Evolutionary conservation across 345 rosid genomes (phyloP), one percentile per base, ranked within the genome.

Genomic region (Eucalyptus viminalis): DNA sequence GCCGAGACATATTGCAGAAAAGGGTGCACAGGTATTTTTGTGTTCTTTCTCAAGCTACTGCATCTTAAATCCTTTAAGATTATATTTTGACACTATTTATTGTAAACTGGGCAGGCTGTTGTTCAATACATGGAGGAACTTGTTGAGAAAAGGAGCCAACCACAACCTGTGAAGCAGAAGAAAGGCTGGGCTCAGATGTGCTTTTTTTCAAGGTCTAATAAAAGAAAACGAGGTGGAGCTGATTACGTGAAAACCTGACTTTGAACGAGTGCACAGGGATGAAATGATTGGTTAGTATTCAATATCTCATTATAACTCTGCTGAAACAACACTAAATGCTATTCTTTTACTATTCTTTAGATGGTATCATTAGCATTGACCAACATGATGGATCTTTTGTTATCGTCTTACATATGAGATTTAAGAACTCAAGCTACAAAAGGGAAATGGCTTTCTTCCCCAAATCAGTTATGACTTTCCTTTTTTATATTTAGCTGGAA

Each of bases 131-230:
- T 98, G 98, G 92, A 92, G 87, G 97, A 97, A 49, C 95, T 95
- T 69, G 93, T 93, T 86, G 97, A 93, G 87, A 91, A 91, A 87
- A 95, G 95, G 90, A 93, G 95, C 51, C 96, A 95, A 88, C 58
- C 93, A 34, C 94, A 89, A 87, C 94, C 96, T 3, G 90, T 91
- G 88, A 98, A 96, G 94, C 98, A 96, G 91, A 98, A 95, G 91
- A 98, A 95, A 95, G 94, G 96, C 91, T 98, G 99, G 99, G 94
- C 96, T 65, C 97, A 95, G 88, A 96, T 96, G 31, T 98, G 99
- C 90, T 98, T 95, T 94, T 97, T 97, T 91, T 95, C 99, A 15
- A 96, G 92, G 92, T 94, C 99, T 87, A 96, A 95, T 94, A 98
- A 98, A 92, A 95, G 97, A 93, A 98, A 97, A 91, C 99, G 97